Base-by-base conservation (phyloP, 768 basidiomycete genomes). In the Hygrophoropsis aurantiaca region DNA sequence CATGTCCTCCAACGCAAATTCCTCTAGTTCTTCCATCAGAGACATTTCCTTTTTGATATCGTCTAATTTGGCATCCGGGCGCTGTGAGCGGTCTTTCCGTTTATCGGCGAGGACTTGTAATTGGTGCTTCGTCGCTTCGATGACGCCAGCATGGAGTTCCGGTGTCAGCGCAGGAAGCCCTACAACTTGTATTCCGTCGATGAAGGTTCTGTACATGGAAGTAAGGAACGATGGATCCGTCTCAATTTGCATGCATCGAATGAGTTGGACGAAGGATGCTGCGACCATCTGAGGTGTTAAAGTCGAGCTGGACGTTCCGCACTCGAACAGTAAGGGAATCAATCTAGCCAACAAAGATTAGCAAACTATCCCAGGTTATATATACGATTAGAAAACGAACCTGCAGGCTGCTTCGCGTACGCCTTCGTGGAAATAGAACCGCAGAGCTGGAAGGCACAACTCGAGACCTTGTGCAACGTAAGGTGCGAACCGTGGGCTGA, bases 351-450 rank as follows among this genome's bases (percentile, higher is more conserved):
- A 26, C 21, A 32, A 5, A 35, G 20, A 26, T 51, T 11, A 32
- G 38, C 25, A 34, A 23, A 6, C n/a, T 11, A 15, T 35, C 8
- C 13, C 16, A 13, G 10, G 19, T 16, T 10, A 23, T 27, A 25
- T 44, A n/a, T 27, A 23, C 13, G 32, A 25, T 30, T 30, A 7
- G 18, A 24, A 13, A 19, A 72, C 82, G 42, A 55, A 91, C 89
- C 89, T 0, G 84, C 83, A 60, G 74, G 82, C 62, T 0, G 87
- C 86, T 59, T 92, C 90, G 18, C 89, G 63, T 0, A 93, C 90
- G 1, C 90, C 88, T 45, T 92, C 90, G 53, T 92, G 89, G 66
- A 90, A 90, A 59, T 84, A 86, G 58, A 90, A 92, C 35, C 77
- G 68, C 38, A 93, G 58, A 2, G 80, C 80, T 0, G 86, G 87